Base-by-base conservation (phyloP, 2,329 filamentous ascomycete species). In the Peltaster fructicola region DNA sequence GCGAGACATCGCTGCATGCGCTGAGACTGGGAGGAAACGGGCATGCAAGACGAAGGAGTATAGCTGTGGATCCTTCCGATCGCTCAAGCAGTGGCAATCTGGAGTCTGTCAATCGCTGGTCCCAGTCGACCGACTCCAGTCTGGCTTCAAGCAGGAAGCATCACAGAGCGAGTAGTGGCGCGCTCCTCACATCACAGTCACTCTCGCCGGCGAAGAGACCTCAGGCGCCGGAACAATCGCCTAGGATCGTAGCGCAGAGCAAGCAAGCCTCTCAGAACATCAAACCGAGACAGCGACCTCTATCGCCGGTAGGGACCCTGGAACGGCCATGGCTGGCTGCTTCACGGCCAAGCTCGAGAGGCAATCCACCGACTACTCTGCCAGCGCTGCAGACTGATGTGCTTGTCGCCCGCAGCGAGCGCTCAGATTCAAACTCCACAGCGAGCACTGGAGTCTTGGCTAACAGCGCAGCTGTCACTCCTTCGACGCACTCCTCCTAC, bases 21-120 rank as follows among this genome's bases (percentile, higher is more conserved):
- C 32, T 43, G 25, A 31, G 31, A 17, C 22, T 39, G 14, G 31
- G 33, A 22, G 37, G 37, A 20, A 33, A 37, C 26, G 31, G 32
- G n/a, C 22, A 29, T 35, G 26, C 29, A 28, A 21, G 55, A 25
- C 49, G 53, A 36, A 53, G 50, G 29, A 59, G 55, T 40, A 46
- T 41, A 27, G 49, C 49, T 19, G 43, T 50, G 26, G 55, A 56
- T 25, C 45, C 45, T 32, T 36, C 43, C 30, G 42, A 39, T 13
- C 33, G 36, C 24, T 47, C 23, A 20, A 26, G 57, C 24, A 42
- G 47, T 28, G 59, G 61, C 37, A 58, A 56, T 15, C 36, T 61
- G 24, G 53, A 51, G 18, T 63, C 58, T 30, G 47, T 66, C 26
- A 63, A 67, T 39, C 60, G 64, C 34, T 68, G 63, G 63, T 68